Evolutionary conservation across 352 stramenopile species (phyloP).

Genomic region (Pythium aristosporum): DNA sequence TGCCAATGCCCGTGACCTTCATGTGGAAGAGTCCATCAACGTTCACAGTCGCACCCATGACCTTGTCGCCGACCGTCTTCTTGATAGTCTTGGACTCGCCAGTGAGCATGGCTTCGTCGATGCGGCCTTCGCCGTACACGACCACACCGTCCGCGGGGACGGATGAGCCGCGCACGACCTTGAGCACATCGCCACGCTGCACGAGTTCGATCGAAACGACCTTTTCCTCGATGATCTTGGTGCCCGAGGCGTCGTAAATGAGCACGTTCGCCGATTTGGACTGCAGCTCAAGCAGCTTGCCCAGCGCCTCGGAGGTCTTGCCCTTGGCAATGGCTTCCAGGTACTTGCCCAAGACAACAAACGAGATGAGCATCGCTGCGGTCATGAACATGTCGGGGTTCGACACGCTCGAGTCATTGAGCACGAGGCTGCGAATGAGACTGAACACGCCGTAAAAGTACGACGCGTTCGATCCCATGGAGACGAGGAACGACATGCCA

Average conservation of each 20-base stretch:
- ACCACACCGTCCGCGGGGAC: conserved; percentile 94
- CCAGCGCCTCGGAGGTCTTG: conserved; percentile 94
- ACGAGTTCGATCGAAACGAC: conserved; percentile 86
- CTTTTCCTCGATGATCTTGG: conserved; percentile 64
- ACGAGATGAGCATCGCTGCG: conserved; percentile 96
- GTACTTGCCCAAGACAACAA: conserved; percentile 98
- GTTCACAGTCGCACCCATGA: conserved; percentile 93
- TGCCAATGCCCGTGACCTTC: conserved; percentile 91
- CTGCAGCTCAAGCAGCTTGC: conserved; percentile 95
- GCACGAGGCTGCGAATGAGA: conserved; percentile 68
- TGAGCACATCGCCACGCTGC: conserved; percentile 91
- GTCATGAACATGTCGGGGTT: conserved; percentile 96
- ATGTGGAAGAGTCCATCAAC: conserved; percentile 91
- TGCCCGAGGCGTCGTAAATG: conserved; percentile 64
- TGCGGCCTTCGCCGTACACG: conserved; percentile 84
- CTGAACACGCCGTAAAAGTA: conserved; percentile 96
- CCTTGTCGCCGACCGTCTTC: conserved; percentile 84
- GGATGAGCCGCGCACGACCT: conserved; percentile 90
- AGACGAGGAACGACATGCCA: conserved; percentile 98
- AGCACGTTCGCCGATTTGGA: conserved; percentile 94
- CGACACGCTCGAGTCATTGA: conserved; percentile 63
- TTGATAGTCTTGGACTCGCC: conserved; percentile 94
- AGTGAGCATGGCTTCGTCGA: conserved; percentile 96
- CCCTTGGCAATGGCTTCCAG: conserved; percentile 93
- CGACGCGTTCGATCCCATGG: conserved; percentile 94